Conservation (phyloP, 2,329 filamentous ascomycete species). For the Xylariaceae sp. region DNA sequence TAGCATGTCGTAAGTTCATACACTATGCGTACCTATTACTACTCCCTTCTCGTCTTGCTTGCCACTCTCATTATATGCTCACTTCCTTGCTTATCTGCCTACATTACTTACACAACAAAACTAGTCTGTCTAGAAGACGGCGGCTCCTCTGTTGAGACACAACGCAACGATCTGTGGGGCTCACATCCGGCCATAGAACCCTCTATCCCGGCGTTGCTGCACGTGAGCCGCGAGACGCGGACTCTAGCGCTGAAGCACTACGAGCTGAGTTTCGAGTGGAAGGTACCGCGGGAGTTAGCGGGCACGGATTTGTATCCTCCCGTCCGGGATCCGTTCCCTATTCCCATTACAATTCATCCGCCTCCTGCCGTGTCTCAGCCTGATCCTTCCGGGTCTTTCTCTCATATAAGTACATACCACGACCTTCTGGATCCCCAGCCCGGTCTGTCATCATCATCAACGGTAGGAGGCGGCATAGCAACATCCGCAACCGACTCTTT, state of each 20-base stretch:
- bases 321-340: constrained; percentile 14
- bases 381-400: neutral
- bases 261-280: constrained; percentile 55
- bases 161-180: constrained; percentile 23
- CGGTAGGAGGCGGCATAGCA: neutral
- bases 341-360: neutral
- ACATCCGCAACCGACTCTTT: neutral
- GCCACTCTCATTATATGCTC: neutral
- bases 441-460: neutral
- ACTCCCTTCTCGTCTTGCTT: neutral
- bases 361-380: neutral
- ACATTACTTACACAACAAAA: neutral
- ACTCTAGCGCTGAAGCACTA: constrained; percentile 52
- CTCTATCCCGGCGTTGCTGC: constrained; percentile 51
- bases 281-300: constrained; percentile 49
- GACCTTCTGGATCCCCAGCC: constrained; percentile 17
- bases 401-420: constrained; percentile 24
- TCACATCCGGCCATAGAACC: constrained; percentile 33
- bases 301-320: constrained; percentile 10
- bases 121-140: constrained; percentile 19
- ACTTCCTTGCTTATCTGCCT: neutral
- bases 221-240: constrained; percentile 52
- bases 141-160: constrained; percentile 7
- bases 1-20: constrained; percentile 48
- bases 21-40: constrained; percentile 19